Conservation (phyloP, 148 eudicot genomes). For the Silene latifolia region DNA sequence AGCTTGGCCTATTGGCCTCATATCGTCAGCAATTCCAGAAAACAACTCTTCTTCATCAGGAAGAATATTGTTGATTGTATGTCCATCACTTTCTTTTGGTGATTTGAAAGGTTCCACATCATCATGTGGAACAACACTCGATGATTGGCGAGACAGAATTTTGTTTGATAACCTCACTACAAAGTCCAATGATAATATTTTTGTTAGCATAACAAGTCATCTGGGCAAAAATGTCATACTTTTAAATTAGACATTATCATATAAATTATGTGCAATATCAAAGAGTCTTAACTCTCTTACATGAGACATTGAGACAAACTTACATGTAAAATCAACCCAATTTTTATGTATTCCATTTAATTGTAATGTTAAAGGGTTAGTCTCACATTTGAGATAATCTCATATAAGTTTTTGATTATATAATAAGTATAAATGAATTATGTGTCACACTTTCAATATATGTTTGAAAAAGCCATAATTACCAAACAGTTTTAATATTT, state of each 20-base stretch:
- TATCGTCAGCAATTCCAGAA: conserved; percentile 51
- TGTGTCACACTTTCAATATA: no score
- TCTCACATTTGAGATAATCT: no score
- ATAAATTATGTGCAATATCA: no score
- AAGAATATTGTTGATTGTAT: conserved; percentile 52
- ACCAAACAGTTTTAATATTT: no score
- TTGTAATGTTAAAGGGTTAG: no score
- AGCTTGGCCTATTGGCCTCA: conserved; percentile 30
- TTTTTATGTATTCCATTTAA: no score
- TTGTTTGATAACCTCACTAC: conserved; percentile 44
- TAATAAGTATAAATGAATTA: neutral
- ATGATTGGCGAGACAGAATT: conserved; percentile 30
- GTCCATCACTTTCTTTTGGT: conserved; percentile 45
- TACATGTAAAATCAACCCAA: no score
- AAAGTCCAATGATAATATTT: conserved; percentile 24
- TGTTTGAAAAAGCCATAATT: no score
- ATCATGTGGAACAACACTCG: conserved; percentile 21
- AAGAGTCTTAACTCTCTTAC: no score
- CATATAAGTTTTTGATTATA: neutral
- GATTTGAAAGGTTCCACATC: conserved; percentile 30
- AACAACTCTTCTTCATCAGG: conserved; percentile 80
- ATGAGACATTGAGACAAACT: no score
- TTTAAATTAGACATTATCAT: no score
- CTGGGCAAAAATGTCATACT: no score
- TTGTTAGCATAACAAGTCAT: conserved; percentile 1